A percentile compares a stretch with the other conserved stretches of the same genome.
Conservation (phyloP, 176 grass and related monocot species). For the Aegilops bicornis region DNA sequence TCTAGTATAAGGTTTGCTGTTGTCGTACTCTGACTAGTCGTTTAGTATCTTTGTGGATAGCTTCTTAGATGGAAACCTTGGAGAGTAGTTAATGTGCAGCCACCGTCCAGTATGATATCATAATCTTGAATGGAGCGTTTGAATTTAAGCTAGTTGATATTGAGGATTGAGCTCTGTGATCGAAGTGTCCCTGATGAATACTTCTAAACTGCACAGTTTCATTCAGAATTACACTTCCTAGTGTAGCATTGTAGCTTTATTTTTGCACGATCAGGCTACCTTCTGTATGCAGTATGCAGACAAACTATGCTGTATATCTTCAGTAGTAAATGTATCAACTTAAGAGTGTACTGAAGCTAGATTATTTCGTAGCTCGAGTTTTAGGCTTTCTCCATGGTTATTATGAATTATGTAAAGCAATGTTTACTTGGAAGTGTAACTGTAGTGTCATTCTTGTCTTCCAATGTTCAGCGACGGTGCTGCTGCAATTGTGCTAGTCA, state of each 20-base stretch:
- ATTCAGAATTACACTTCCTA: neutral
- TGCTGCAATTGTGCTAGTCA: slow-evolving; percentile 89
- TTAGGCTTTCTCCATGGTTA: neutral
- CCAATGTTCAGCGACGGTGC: slow-evolving; percentile 69
- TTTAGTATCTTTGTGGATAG: neutral
- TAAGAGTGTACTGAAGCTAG: neutral
- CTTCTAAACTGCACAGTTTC: neutral
- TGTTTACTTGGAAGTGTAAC: slow-evolving; percentile 8
- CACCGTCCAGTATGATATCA: neutral
- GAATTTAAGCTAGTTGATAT: neutral
- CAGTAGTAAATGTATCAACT: neutral
- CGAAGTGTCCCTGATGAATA: neutral
- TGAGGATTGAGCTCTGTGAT: neutral
- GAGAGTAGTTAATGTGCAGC: neutral
- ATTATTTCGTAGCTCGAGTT: neutral
- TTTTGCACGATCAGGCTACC: neutral
- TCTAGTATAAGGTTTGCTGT: slow-evolving; percentile 77
- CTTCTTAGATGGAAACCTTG: slow-evolving; percentile 15
- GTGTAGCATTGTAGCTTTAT: neutral
- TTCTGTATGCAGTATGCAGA: neutral
- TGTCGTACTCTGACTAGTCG: neutral
- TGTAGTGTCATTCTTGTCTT: slow-evolving; percentile 26
- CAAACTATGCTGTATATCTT: neutral
- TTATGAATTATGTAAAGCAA: neutral
- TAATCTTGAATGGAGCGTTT: neutral